phyloP scores from a whole-genome alignment of 129 eudicot species.

The Flaveria trinervia region DNA sequence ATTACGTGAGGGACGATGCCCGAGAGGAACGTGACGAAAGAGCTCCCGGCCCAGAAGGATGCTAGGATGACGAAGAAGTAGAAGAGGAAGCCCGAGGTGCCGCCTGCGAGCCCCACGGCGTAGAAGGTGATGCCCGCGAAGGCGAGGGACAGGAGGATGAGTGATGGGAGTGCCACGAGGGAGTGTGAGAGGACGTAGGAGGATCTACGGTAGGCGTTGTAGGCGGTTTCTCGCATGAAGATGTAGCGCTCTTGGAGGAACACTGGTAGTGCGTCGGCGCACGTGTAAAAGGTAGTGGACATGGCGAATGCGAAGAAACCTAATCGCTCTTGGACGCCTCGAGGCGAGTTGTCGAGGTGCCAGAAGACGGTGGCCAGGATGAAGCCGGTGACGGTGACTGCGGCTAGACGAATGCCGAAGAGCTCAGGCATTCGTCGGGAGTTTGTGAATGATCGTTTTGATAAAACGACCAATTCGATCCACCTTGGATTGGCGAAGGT shows the following conservation, averaged over 20 bases:
- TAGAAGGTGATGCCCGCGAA: conserved; percentile 11
- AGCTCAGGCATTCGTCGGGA: conserved; percentile 23
- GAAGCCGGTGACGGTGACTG: conserved; percentile 15
- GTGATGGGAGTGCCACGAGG: conserved; percentile 1
- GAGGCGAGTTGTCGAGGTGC: neutral
- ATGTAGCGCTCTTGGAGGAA: conserved; percentile 21
- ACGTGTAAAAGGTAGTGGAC: conserved; percentile 12
- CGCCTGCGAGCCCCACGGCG: conserved; percentile 15
- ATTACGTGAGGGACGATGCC: conserved; percentile 6
- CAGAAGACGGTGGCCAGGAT: conserved; percentile 13
- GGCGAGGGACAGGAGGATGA: conserved; percentile 9
- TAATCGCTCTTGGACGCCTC: conserved; percentile 18
- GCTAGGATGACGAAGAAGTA: conserved; percentile 17
- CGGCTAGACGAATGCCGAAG: conserved; percentile 17
- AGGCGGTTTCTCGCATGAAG: conserved; percentile 21
- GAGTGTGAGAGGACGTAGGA: conserved; percentile 13
- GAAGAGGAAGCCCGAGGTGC: conserved; percentile 13
- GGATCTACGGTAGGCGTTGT: conserved; percentile 16
- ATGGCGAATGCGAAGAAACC: conserved; percentile 14
- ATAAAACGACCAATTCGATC: conserved; percentile 8
- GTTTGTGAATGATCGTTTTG: conserved; percentile 17
- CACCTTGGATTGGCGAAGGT: conserved; percentile 20
- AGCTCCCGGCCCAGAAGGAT: conserved; percentile 11
- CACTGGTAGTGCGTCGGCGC: conserved; percentile 12
- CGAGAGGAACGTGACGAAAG: conserved; percentile 14